phyloP scores from a whole-genome alignment of 1,284 basidiomycete species.

The Leccinum brunneo-olivaceum region DNA sequence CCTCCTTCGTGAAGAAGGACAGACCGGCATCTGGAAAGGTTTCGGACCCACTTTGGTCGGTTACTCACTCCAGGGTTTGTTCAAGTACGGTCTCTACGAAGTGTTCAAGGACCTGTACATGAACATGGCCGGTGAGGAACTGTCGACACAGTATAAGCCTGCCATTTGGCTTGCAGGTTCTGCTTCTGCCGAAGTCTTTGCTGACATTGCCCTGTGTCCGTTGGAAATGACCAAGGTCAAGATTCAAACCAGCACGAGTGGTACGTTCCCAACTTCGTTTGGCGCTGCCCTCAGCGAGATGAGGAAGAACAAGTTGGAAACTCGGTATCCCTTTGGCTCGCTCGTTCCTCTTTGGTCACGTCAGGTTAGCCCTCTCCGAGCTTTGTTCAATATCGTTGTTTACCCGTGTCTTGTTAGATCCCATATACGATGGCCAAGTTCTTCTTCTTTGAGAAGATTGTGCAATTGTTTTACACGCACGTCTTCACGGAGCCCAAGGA shows the following conservation, averaged over 20 bases:
- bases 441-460: slow-evolving; percentile 80
- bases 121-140: slow-evolving; percentile 81
- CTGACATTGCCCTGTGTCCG: slow-evolving; percentile 82
- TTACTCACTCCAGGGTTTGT: slow-evolving; percentile 93
- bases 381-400: too few relatives aligned
- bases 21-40: slow-evolving; percentile 87
- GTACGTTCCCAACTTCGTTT: slow-evolving; percentile 71
- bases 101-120: slow-evolving; percentile 91
- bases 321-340: slow-evolving; percentile 76
- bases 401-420: slow-evolving; percentile 45
- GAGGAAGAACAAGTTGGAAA: slow-evolving; percentile 55
- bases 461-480: slow-evolving; percentile 68
- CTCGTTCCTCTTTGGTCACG: slow-evolving; percentile 78
- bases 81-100: slow-evolving; percentile 97
- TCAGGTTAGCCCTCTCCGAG: slow-evolving; percentile 36
- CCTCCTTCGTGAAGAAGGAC: slow-evolving; percentile 79
- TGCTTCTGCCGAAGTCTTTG: slow-evolving; percentile 91
- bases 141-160: slow-evolving; percentile 83
- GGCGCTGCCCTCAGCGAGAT: slow-evolving; percentile 65
- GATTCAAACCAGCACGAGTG: slow-evolving; percentile 68
- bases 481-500: slow-evolving; percentile 72
- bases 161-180: slow-evolving; percentile 93
- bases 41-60: slow-evolving; percentile 89
- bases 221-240: slow-evolving; percentile 83
- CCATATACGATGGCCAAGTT: slow-evolving; percentile 88